Conservation (phyloP, 176 grass and related monocot species). For the Carex pumila region DNA sequence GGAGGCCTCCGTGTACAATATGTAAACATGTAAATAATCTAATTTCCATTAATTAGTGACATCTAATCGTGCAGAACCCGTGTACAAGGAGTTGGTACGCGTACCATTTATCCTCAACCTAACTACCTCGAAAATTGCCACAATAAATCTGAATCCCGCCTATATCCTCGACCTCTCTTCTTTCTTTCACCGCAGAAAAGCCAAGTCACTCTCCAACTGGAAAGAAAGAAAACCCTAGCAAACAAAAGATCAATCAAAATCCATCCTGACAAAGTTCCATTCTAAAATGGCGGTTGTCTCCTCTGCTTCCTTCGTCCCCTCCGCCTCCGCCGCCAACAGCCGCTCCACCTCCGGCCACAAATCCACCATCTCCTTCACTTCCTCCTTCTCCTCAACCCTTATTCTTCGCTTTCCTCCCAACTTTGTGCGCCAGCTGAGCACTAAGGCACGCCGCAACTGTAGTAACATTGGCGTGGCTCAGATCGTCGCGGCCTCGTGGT, state of each 20-base stretch:
- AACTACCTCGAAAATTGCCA: not conserved
- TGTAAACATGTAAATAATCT: no score
- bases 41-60: no score
- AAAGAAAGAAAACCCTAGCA: not conserved
- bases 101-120: not conserved
- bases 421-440: conserved; percentile 97
- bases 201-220: not conserved
- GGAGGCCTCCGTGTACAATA: no score
- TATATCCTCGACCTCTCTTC: not conserved
- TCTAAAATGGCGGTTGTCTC: conserved; percentile 5
- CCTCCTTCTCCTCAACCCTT: conserved; percentile 11
- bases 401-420: conserved; percentile 79
- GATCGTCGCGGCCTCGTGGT: conserved; percentile 97
- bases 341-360: not conserved
- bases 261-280: not conserved
- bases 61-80: not conserved
- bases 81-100: not conserved
- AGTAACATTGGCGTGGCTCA: conserved; percentile 99
- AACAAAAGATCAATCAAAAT: not conserved
- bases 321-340: conserved; percentile 11
- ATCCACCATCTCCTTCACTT: not conserved
- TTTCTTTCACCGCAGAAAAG: not conserved
- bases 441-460: conserved; percentile 96
- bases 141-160: not conserved
- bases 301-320: not conserved